Percentiles rank a stretch among this genome's conserved stretches.
Evolutionary conservation across 2,329 filamentous ascomycete species (phyloP).

Genomic region (Atkinsonella texensis): DNA sequence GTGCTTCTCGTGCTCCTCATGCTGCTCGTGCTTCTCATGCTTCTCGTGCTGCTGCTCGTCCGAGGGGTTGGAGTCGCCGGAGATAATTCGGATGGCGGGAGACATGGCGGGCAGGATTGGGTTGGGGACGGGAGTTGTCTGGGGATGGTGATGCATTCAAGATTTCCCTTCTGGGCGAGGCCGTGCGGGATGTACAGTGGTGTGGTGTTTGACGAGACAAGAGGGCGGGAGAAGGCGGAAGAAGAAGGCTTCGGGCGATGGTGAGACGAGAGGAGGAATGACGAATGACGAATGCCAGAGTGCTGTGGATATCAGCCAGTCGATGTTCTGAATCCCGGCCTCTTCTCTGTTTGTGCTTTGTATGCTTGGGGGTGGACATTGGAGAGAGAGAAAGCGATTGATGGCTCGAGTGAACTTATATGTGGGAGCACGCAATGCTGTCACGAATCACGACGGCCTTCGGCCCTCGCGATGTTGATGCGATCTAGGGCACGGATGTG

Average conservation of each 20-base stretch:
- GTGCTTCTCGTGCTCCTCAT: not conserved
- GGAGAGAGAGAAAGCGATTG: not conserved
- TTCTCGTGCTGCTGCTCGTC: not conserved
- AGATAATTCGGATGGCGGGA: constrained; percentile 11
- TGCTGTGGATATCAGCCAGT: too few species aligned
- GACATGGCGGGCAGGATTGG: constrained; percentile 13
- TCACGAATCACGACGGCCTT: not conserved
- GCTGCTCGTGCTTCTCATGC: not conserved
- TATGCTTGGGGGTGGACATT: too few species aligned
- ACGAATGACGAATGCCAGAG: too few species aligned
- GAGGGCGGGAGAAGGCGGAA: too few species aligned
- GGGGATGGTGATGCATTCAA: not conserved
- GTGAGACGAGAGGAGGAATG: too few species aligned
- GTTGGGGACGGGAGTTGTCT: not conserved
- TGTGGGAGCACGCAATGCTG: not conserved
- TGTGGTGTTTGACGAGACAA: not conserved
- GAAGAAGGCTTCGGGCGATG: too few species aligned
- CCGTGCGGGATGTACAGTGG: not conserved
- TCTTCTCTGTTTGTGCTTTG: too few species aligned
- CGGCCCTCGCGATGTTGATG: not conserved
- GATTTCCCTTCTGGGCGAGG: not conserved
- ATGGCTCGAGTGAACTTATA: not conserved
- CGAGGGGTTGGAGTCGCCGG: not conserved
- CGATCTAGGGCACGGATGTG: not conserved
- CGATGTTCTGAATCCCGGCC: too few species aligned